Evolutionary conservation across 768 basidiomycete genomes (phyloP).

Genomic region (Saitozyma sp.): DNA sequence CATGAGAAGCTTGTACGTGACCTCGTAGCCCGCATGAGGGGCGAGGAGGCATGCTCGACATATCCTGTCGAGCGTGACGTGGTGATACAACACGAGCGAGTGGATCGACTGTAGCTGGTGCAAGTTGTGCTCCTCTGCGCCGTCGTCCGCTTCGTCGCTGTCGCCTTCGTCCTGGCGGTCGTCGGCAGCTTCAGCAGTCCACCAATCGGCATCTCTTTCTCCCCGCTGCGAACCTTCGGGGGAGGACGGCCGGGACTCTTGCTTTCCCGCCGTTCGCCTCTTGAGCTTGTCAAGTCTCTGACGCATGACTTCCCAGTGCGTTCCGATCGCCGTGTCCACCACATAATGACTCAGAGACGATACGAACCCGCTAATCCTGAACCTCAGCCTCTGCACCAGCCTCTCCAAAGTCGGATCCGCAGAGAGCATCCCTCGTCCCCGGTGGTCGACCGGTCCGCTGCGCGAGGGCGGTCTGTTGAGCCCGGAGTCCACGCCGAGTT

Average conservation of each 20-base stretch:
- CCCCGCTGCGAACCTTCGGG: not conserved
- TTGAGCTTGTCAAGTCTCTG: constrained; percentile 29
- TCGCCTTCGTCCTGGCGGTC: not conserved
- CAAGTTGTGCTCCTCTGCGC: not conserved
- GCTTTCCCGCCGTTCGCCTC: not conserved
- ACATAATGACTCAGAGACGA: constrained; percentile 68
- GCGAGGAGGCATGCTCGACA: constrained; percentile 26
- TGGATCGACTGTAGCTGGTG: constrained; percentile 35
- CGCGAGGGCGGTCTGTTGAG: constrained; percentile 7
- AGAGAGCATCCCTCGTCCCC: constrained; percentile 56
- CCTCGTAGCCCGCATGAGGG: constrained; percentile 25
- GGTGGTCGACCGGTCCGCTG: not conserved
- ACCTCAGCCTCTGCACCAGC: constrained; percentile 69
- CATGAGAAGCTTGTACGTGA: constrained; percentile 37
- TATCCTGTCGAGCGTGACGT: constrained; percentile 33
- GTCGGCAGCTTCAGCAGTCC: not conserved
- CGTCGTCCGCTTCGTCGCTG: constrained; percentile 15
- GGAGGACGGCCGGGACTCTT: not conserved
- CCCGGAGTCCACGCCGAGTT: not conserved
- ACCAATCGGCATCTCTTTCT: not conserved
- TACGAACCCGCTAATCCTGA: constrained; percentile 71
- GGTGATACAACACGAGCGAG: constrained; percentile 38
- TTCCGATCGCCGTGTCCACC: constrained; percentile 76
- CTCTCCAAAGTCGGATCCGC: constrained; percentile 60
- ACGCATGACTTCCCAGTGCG: constrained; percentile 69